Evolutionary conservation across 2,329 filamentous ascomycete species (phyloP).

Genomic region (Hawksworthiomyces lignivorus): DNA sequence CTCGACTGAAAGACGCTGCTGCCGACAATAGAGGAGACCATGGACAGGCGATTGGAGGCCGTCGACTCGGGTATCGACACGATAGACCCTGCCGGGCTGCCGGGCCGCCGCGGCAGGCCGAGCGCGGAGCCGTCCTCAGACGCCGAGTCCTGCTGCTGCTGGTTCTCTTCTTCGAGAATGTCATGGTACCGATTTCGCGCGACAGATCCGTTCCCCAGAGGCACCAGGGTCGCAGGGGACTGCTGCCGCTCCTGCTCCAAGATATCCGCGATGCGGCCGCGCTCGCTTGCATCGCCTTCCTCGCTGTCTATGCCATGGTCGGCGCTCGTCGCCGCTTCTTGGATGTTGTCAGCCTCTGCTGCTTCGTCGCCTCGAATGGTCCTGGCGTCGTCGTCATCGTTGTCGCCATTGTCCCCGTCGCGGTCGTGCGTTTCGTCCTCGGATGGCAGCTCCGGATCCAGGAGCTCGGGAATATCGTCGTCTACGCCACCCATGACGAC

Average conservation of each 20-base stretch:
- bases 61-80: constrained; percentile 71
- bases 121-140: constrained; percentile 46
- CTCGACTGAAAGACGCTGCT: constrained; percentile 64
- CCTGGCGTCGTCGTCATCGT: constrained; percentile 33
- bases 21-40: constrained; percentile 49
- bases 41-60: constrained; percentile 69
- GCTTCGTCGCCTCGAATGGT: constrained; percentile 31
- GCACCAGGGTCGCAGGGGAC: constrained; percentile 18
- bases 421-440: background rate
- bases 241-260: constrained; percentile 29
- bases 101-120: constrained; percentile 44
- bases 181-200: constrained; percentile 37
- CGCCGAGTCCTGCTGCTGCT: constrained; percentile 35
- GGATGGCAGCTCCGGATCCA: background rate
- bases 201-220: constrained; percentile 23
- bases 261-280: constrained; percentile 26
- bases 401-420: background rate
- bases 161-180: constrained; percentile 31
- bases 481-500: constrained; percentile 6
- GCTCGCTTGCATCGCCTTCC: background rate
- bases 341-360: too few relatives aligned
- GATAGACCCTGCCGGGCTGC: constrained; percentile 62
- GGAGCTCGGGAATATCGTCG: constrained; percentile 13
- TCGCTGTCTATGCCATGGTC: background rate
- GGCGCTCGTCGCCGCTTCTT: background rate